Base-by-base conservation (phyloP, 2,329 filamentous ascomycete species). In the Sarocladium brachiariae region DNA sequence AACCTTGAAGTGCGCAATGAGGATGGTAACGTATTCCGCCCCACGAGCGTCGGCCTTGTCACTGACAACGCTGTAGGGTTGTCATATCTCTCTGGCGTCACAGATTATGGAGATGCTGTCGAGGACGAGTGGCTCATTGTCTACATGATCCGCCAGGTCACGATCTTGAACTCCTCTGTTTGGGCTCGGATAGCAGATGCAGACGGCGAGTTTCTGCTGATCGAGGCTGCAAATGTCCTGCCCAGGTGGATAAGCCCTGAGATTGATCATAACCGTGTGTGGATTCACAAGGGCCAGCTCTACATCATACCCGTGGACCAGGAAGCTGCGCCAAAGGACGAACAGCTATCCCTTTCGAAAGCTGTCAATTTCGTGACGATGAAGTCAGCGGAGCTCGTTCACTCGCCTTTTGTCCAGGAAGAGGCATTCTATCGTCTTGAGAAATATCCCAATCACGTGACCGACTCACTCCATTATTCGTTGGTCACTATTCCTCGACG, bases 61-160 rank as follows among this genome's bases (percentile, higher is more conserved):
- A 27, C 39, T 45, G 39, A 47, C 25, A 8, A 7, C 14, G n/a
- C 45, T 41, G 33, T 35, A 77, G 77, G 75, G 1, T 62, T 81
- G 8, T 62, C 73, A n/a, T 83, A 84, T 55, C 76, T 99, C 5
- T 78, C 81, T 55, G 92, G 92, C 18, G 74, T 76, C 49, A 93
- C 89, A 1, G 87, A 92, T 63, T 97, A 90, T 61, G 91, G 92
- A 8, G 95, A 99, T 67, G 93, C 90, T 0, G 84, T 97, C 3
- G 92, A 96, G 61, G 93, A 99, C 60, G 95, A 99, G 71, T 99
- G 93, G 95, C 78, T 97, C 5, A 84, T 97, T 53, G 91, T 97
- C 18, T 96, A 91, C 68, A 71, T 97, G 4, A 74, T 99, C 25
- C 82, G 87, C 39, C 86, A 95, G 67, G 70, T 97, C 58, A 91